These are phyloP conservation scores for Skeletonema costatum DNA, from an alignment of 108 stramenopile genomes.

Conservation along the genomic window DNA sequence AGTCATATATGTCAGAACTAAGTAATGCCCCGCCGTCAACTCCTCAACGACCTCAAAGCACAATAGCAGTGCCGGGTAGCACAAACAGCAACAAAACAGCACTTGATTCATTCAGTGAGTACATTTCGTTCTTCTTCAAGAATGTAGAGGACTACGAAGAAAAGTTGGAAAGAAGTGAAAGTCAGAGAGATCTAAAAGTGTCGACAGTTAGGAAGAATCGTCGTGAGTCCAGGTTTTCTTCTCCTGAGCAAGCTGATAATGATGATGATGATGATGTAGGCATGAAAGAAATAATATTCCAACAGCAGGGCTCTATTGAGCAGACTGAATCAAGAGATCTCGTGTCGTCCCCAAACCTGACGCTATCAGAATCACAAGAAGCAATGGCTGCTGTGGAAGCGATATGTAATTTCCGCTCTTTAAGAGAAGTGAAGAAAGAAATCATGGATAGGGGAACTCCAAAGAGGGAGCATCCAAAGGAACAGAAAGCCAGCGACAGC, in stretches of 20 bases:
- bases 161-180: conserved; percentile 31
- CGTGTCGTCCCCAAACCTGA: neutral
- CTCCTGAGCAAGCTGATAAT: neutral
- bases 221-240: conserved; percentile 4
- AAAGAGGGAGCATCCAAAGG: neutral
- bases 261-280: neutral
- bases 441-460: conserved; percentile 4
- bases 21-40: neutral
- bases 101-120: conserved; percentile 37
- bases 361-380: conserved; percentile 22
- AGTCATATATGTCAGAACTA: neutral
- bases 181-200: conserved; percentile 8
- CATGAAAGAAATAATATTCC: neutral
- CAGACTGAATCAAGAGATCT: neutral
- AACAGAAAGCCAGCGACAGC: neutral
- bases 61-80: neutral
- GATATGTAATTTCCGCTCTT: conserved; percentile 29
- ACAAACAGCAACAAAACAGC: conserved; percentile 33
- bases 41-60: neutral
- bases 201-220: neutral
- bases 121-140: conserved; percentile 30
- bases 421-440: conserved; percentile 27
- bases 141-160: conserved; percentile 41
- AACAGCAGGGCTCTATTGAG: neutral
- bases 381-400: conserved; percentile 41